A percentile compares a stretch with the other conserved stretches of the same genome.
phyloP scores from a whole-genome alignment of 345 rosid species.

The Combretum micranthum region DNA sequence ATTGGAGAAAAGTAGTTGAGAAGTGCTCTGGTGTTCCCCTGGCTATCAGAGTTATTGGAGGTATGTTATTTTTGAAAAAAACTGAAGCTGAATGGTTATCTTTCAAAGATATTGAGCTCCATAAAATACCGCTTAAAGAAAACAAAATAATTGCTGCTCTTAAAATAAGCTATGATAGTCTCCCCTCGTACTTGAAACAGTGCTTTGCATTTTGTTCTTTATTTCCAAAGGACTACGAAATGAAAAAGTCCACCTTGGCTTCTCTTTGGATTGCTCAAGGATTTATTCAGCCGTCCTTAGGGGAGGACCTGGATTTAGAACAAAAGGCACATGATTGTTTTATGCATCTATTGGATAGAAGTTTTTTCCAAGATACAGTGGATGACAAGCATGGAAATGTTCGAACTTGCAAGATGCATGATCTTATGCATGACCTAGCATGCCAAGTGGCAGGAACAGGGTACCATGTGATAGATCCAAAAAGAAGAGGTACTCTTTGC shows the following conservation, averaged over 20 bases:
- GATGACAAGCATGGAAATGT: not conserved
- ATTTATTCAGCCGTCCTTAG: constrained; percentile 5
- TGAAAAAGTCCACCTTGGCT: constrained; percentile 12
- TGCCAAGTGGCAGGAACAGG: constrained; percentile 12
- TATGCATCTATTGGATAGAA: constrained; percentile 12
- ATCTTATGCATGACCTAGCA: constrained; percentile 27
- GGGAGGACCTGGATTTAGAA: constrained; percentile 1
- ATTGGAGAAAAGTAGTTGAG: constrained; percentile 14
- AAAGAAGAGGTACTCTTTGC: not conserved
- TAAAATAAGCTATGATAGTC: constrained; percentile 15
- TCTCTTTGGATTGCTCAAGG: constrained; percentile 25
- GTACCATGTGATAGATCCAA: not conserved
- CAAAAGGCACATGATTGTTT: constrained; percentile 16
- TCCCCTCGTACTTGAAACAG: constrained; percentile 21
- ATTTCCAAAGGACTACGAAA: constrained; percentile 16
- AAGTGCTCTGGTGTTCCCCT: constrained; percentile 24
- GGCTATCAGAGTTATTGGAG: constrained; percentile 15
- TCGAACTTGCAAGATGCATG: constrained; percentile 18
- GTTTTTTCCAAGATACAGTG: constrained; percentile 16
- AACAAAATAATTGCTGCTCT: constrained; percentile 10
- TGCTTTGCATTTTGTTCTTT: constrained; percentile 21
- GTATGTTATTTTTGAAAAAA: constrained; percentile 7
- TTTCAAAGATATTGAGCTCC: constrained; percentile 11
- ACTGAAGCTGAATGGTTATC: constrained; percentile 15
- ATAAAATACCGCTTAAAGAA: not conserved